Base-by-base conservation (phyloP, 139 green algal genomes). In the Picocystis salinarum region DNA sequence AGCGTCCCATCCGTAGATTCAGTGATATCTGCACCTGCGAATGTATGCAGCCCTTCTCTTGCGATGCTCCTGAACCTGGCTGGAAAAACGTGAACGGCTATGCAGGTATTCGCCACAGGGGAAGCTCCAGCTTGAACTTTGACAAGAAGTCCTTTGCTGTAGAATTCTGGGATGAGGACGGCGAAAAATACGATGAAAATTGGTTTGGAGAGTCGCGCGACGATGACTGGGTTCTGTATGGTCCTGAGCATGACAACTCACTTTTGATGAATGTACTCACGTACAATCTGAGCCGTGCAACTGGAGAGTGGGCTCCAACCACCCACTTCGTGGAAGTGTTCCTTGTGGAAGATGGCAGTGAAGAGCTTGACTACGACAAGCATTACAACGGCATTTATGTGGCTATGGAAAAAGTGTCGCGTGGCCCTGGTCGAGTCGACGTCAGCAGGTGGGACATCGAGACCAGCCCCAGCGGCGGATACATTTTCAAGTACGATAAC, bases 81-180 rank as follows among this genome's bases (percentile, higher is more conserved):
- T n/a, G n/a, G n/a, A n/a, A n/a, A n/a, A n/a, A n/a, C n/a, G n/a
- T n/a, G n/a, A n/a, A n/a, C n/a, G 61, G 56, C 29, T 66, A 65
- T 15, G 45, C 57, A 23, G 59, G 50, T 11, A 24, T 61, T 2
- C 40, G 40, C 17, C 42, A 53, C 0, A 31, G 53, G 3, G 57
- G 56, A n/a, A 52, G 39, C 24, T 45, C 47, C 13, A 55, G 39
- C 1, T 44, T 52, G 33, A 36, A 53, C 11, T 46, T 53, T 33
- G 37, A 27, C 9, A 73, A 73, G 45, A 73, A 74, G 40, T 53
- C 44, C 6, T 69, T 57, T 23, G 28, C 25, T 4, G 2, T 73
- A 15, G 17, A 61, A 6, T 34, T 64, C 15, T 15, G 23, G 7
- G 27, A 58, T 20, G 4, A 30, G 2, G 24, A 45, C 19, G 44